These are phyloP conservation scores for Leccinum uliginosum DNA, from an alignment of 768 basidiomycete genomes.

Conservation along the genomic window DNA sequence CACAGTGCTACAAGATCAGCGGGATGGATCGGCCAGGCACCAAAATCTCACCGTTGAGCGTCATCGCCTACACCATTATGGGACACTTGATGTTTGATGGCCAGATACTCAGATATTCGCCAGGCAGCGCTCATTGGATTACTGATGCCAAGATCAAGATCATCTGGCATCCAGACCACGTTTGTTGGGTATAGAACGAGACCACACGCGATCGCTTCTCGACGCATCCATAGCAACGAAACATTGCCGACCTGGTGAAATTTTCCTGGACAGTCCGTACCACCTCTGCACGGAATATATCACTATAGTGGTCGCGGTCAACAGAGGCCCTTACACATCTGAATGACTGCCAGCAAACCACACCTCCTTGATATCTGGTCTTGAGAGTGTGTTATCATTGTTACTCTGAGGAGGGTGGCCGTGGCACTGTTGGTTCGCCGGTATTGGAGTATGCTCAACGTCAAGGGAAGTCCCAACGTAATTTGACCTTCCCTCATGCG, in stretches of 20 bases:
- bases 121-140: background rate
- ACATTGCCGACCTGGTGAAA: background rate
- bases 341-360: background rate
- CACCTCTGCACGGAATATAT: background rate
- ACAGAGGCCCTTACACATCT: background rate
- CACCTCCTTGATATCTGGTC: background rate
- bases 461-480: background rate
- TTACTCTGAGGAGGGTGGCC: background rate
- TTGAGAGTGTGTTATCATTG: background rate
- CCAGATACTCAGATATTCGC: background rate
- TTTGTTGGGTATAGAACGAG: background rate
- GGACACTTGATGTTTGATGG: background rate
- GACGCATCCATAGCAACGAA: background rate
- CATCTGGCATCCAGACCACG: background rate
- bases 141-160: background rate
- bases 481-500: background rate
- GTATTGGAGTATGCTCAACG: background rate
- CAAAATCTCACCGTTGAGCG: background rate
- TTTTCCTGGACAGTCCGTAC: background rate
- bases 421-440: accelerated
- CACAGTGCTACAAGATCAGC: background rate
- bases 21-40: background rate
- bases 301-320: background rate
- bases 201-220: background rate
- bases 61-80: background rate